phyloP scores from a whole-genome alignment of 768 basidiomycete genomes.

The Saitozyma podzolica region DNA sequence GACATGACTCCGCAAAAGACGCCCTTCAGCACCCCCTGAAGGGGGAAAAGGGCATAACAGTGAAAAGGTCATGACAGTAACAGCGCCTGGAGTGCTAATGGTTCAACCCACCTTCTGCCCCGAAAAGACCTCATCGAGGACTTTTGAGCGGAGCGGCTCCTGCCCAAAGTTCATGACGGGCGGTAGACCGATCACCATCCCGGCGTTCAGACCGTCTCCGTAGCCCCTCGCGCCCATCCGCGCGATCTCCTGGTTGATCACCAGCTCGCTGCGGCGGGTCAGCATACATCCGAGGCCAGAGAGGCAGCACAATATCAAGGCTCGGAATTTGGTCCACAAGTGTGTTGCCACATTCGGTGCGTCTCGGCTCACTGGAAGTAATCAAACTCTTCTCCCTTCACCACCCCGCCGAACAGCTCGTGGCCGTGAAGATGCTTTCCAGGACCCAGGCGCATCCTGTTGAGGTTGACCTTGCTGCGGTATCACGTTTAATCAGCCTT shows the following conservation, averaged over 20 bases:
- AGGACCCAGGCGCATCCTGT: constrained; percentile 90
- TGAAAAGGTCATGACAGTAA: too few relatives aligned
- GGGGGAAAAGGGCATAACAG: too few relatives aligned
- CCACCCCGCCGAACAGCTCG: constrained; percentile 70
- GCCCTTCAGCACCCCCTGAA: too few relatives aligned
- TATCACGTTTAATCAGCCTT: constrained; percentile 23
- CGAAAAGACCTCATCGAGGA: constrained; percentile 63
- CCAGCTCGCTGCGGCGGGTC: constrained; percentile 57
- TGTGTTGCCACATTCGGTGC: background rate
- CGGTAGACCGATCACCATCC: constrained; percentile 72
- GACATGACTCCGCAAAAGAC: background rate
- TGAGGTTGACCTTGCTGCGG: constrained; percentile 69
- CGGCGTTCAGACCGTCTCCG: constrained; percentile 73
- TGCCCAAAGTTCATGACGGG: constrained; percentile 67
- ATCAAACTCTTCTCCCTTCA: constrained; percentile 82
- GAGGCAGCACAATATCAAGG: background rate
- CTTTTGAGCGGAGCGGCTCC: constrained; percentile 64
- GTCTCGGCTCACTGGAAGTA: constrained; percentile 74
- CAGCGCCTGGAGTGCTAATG: background rate
- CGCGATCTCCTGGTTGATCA: constrained; percentile 73
- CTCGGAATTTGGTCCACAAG: background rate
- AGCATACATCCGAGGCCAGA: too few relatives aligned
- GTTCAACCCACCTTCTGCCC: constrained; percentile 62
- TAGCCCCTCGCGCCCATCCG: constrained; percentile 75
- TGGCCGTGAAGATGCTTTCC: constrained; percentile 81